phyloP scores from a whole-genome alignment of 768 basidiomycete species.

The Tephrocybe sp. region DNA sequence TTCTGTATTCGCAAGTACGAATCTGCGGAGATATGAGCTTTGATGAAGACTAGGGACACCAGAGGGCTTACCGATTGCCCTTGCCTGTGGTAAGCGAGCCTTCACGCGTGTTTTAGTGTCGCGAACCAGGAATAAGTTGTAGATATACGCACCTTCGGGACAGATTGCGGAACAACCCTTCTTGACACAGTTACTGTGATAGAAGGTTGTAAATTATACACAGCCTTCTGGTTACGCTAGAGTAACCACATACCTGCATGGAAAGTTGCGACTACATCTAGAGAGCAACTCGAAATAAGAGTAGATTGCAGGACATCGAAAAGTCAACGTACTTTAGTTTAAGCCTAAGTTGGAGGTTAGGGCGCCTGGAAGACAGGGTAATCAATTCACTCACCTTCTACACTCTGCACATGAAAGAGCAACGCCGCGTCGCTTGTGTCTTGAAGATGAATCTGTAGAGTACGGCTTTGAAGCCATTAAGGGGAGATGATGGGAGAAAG shows the following conservation, averaged over 20 bases:
- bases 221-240: background rate
- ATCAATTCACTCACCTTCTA: constrained; percentile 43
- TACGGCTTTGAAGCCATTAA: constrained; percentile 21
- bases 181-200: constrained; percentile 50
- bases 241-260: constrained; percentile 47
- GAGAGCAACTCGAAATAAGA: constrained; percentile 13
- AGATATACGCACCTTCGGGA: constrained; percentile 46
- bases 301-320: constrained; percentile 4
- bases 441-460: constrained; percentile 25
- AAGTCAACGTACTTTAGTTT: constrained; percentile 56
- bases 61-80: constrained; percentile 53
- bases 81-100: constrained; percentile 72
- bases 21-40: constrained; percentile 33
- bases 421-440: constrained; percentile 50
- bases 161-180: constrained; percentile 62
- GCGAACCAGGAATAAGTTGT: constrained; percentile 13
- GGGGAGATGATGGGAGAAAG: constrained; percentile 24
- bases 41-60: background rate
- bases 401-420: constrained; percentile 69
- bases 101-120: constrained; percentile 19
- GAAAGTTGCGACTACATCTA: constrained; percentile 65
- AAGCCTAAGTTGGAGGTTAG: constrained; percentile 37
- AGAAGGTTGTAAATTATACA: constrained; percentile 14
- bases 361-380: constrained; percentile 10
- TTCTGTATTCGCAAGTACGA: constrained; percentile 71